phyloP scores from a whole-genome alignment of 257 asterid genomes.

The Plantago elongata region DNA sequence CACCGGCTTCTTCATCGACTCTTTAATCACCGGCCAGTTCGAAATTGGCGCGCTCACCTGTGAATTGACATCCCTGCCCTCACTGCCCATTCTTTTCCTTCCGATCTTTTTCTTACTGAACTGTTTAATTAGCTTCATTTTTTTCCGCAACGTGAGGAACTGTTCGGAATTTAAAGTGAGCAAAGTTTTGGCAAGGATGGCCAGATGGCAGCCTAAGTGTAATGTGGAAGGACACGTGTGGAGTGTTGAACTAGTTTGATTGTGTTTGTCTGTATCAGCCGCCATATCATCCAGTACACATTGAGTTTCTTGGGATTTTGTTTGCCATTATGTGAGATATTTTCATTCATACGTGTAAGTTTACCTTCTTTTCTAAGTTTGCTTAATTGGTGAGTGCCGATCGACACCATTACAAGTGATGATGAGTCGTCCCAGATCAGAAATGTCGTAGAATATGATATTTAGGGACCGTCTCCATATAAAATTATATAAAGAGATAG shows the following conservation, averaged over 20 bases:
- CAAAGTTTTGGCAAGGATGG: neutral
- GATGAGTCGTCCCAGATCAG: no score
- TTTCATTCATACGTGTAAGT: no score
- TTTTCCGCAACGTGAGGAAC: neutral
- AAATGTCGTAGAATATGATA: no score
- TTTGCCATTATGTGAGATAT: no score
- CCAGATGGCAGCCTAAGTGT: conserved; percentile 2
- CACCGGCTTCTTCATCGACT: conserved; percentile 13
- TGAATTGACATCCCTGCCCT: neutral
- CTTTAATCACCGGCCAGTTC: no score
- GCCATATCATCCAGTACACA: no score
- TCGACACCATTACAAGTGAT: no score
- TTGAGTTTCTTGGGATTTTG: no score
- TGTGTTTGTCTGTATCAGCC: neutral
- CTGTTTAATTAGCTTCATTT: neutral
- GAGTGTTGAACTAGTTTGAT: neutral
- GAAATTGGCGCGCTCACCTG: neutral
- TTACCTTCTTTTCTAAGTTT: no score
- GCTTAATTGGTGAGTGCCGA: no score
- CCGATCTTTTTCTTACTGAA: neutral
- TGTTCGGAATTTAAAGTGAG: neutral
- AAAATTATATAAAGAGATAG: no score
- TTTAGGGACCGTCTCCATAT: no score
- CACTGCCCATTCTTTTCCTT: neutral
- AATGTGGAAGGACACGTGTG: neutral